A percentile compares a stretch with the other conserved stretches of the same genome.
These are phyloP conservation scores for Mrakia blollopis DNA, from an alignment of 768 basidiomycete genomes.

Conservation along the genomic window DNA sequence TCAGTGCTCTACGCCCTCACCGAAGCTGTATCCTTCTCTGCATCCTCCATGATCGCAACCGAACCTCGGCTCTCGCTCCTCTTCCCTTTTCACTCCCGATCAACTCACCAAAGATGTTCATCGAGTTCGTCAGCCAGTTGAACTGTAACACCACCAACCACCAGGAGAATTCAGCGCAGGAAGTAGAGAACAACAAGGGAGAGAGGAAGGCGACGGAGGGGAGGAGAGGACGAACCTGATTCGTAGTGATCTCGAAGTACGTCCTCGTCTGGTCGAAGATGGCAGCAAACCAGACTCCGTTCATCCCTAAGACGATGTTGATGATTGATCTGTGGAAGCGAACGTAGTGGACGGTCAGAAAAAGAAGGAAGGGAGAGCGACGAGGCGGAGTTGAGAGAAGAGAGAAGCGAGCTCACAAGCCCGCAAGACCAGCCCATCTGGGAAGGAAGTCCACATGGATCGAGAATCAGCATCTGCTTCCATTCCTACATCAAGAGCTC, in stretches of 20 bases:
- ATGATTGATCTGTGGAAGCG: neutral
- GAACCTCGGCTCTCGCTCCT: too few species aligned
- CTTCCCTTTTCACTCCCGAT: neutral
- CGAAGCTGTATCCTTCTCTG: too few species aligned
- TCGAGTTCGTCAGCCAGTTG: neutral
- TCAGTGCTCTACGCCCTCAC: too few species aligned
- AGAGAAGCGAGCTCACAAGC: neutral
- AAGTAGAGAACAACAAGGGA: too few species aligned
- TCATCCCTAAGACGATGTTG: constrained; percentile 7
- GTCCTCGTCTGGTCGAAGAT: neutral
- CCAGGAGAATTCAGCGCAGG: too few species aligned
- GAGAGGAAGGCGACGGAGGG: too few species aligned
- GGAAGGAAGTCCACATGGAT: neutral
- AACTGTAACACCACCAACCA: neutral
- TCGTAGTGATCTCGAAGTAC: neutral
- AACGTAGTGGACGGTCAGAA: neutral
- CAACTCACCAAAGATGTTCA: neutral
- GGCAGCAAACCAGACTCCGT: constrained; percentile 9
- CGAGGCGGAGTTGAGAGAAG: neutral
- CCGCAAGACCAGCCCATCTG: neutral
- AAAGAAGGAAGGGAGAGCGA: neutral
- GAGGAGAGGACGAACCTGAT: neutral
- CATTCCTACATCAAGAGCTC: neutral
- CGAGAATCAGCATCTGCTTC: neutral
- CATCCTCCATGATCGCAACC: too few species aligned